Base-by-base conservation (phyloP, 345 rosid species). In the Pistacia vera region DNA sequence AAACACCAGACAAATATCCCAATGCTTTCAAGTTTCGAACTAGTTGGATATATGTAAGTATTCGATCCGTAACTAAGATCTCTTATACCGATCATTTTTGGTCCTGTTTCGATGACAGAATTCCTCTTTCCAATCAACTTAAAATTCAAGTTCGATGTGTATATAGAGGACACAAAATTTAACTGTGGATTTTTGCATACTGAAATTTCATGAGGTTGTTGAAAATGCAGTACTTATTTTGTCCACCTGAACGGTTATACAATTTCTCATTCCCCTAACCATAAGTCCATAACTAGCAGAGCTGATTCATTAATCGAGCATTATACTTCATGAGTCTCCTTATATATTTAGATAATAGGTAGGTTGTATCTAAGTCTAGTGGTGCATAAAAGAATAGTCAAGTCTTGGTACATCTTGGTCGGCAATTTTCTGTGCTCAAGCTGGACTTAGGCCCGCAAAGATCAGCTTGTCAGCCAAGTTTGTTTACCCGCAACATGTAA, bases 371-470 rank as follows among this genome's bases (percentile, higher is more conserved):
- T 25, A 67, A 22, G 22, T 22, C 22, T 33, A 8, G 28, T 17
- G 22, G 58, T 28, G n/a, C 59, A 8, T 68, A 16, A 51, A 28
- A 68, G 36, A 17, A 20, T 8, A 51, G 60, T 25, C 72, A n/a
- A 52, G 60, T 7, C 14, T 35, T 18, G 51, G 46, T 28, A 28
- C 13, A 2, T 28, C 17, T 14, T 68, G 25, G 3, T 8, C n/a
- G 30, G 30, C 60, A 51, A 25, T 67, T 68, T 68, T 30, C 57
- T 28, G 59, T 49, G n/a, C n/a, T 68, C 36, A 68, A 68, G 36
- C 10, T n/a, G 38, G 71, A 49, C 22, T 68, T 49, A 7, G 41
- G 12, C 12, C 16, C 35, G 59, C 71, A 16, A 51, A 49, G 17
- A 49, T 68, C 71, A 22, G 51, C 22, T 49, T 8, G 41, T 28